Percentiles rank a stretch among this genome's conserved stretches.
Evolutionary conservation across 345 rosid genomes (phyloP).

Genomic region (Citrus reticulata): DNA sequence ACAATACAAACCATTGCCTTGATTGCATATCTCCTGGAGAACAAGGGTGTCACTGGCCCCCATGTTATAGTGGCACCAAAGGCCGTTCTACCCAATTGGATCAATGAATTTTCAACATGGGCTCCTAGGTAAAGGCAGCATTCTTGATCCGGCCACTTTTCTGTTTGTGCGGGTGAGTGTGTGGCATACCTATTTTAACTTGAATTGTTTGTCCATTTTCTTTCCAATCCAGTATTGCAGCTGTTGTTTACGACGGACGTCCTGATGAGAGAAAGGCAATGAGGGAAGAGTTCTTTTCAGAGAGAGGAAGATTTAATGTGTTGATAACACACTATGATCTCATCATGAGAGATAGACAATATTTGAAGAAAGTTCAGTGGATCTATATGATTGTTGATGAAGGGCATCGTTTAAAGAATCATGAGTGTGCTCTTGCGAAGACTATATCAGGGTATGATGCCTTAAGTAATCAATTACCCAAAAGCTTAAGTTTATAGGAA

Average conservation of each 20-base stretch:
- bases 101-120: constrained; percentile 92
- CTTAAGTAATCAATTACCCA: not conserved
- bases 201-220: constrained; percentile 19
- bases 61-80: constrained; percentile 98
- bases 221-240: constrained; percentile 62
- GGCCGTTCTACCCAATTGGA: constrained; percentile 98
- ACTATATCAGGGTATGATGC: constrained; percentile 83
- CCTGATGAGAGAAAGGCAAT: constrained; percentile 88
- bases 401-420: constrained; percentile 98
- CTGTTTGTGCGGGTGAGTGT: not conserved
- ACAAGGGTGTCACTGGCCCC: constrained; percentile 86
- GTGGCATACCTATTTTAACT: not conserved
- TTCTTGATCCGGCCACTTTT: not conserved
- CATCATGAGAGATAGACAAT: constrained; percentile 95
- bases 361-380: constrained; percentile 94
- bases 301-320: constrained; percentile 69
- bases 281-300: constrained; percentile 62
- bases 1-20: constrained; percentile 95
- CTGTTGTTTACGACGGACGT: constrained; percentile 96
- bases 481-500: not conserved
- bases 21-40: constrained; percentile 87
- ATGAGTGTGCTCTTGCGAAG: constrained; percentile 84
- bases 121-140: constrained; percentile 58
- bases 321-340: constrained; percentile 96
- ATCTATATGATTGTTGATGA: constrained; percentile 94